Conservation (phyloP, 108 stramenopile genomes). For the Stephanodiscus minutulus region DNA sequence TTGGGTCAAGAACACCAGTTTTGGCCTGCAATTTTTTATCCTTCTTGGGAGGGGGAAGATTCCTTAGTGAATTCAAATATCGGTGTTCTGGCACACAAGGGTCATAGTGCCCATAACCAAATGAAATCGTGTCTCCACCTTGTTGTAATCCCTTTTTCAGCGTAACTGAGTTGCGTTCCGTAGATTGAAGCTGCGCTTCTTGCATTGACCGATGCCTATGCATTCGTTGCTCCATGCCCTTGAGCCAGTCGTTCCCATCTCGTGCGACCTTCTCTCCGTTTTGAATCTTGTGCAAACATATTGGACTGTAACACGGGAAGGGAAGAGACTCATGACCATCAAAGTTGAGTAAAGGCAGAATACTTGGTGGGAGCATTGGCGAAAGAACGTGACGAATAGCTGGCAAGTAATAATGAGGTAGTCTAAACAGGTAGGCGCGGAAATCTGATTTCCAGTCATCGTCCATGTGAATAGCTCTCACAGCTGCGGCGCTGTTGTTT, state of each 20-base stretch:
- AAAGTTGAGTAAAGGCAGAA: slow-evolving; percentile 48
- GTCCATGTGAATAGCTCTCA: slow-evolving; percentile 58
- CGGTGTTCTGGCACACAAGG: slow-evolving; percentile 52
- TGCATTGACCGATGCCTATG: slow-evolving; percentile 25
- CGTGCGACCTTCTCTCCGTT: slow-evolving; percentile 60
- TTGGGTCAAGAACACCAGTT: slow-evolving; percentile 49
- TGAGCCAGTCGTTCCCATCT: slow-evolving; percentile 64
- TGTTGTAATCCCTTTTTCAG: slow-evolving; percentile 4
- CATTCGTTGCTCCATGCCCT: slow-evolving; percentile 60
- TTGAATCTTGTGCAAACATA: slow-evolving; percentile 71
- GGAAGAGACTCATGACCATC: slow-evolving; percentile 50
- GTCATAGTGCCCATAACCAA: slow-evolving; percentile 77
- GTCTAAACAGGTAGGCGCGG: slow-evolving; percentile 68
- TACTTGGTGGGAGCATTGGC: slow-evolving; percentile 62
- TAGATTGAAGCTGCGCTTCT: slow-evolving; percentile 19
- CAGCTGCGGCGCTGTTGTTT: slow-evolving; percentile 31
- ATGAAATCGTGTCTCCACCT: slow-evolving; percentile 9
- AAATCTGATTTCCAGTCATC: slow-evolving; percentile 79
- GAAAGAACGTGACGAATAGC: slow-evolving; percentile 64
- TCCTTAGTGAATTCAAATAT: slow-evolving; percentile 60
- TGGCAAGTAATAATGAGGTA: slow-evolving; percentile 77
- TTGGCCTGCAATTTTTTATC: slow-evolving; percentile 10
- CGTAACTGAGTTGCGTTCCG: slow-evolving; percentile 6
- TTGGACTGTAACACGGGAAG: slow-evolving; percentile 66
- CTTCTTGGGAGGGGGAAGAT: slow-evolving; percentile 73